Evolutionary conservation across 352 stramenopile genomes (phyloP), one percentile per base, ranked within the genome.

Genomic region (Peronosclerospora sorghi): DNA sequence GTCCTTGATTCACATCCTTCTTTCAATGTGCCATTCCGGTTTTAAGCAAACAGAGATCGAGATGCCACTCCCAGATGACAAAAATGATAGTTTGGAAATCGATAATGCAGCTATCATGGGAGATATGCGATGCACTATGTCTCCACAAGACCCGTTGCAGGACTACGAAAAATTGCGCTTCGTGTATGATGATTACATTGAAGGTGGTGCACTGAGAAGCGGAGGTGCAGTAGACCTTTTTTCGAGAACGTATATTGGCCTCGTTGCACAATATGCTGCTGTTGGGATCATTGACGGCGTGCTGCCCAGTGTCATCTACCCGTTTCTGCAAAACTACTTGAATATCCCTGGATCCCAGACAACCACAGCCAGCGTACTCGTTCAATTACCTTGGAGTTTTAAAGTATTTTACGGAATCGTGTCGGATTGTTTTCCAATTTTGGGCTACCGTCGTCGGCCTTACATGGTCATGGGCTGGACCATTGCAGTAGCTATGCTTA

Each of bases 391-490:
- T 0, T 83, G 68, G 65, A 77, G 59, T 32, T 80, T 83, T 32
- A 83, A 83, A 48, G 57, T 80, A 5, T 73, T 81, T 37, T 59
- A 75, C 36, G 67, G 67, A 15, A 71, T 84, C 14, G 15, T 84
- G n/a, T n/a, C n/a, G n/a, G n/a, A n/a, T n/a, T n/a, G n/a, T n/a
- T n/a, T n/a, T n/a, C n/a, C n/a, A n/a, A 4, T 72, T 39, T 51
- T 45, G 9, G 70, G 70, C 21, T 80, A 73, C 32, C 59, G 63
- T 8, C 59, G 70, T n/a, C 51, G 65, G 1, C 68, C 70, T 19
- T 83, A 78, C 45, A 79, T 83, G 58, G 27, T 79, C 23, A 51
- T 82, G 14, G 69, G 66, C 18, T 82, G 69, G 69, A 29, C 42
- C 23, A 34, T 73, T 14, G 41, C 54, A 15, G 13, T 74, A 2